Evolutionary conservation across 208 protist genomes (phyloP).

Genomic region (Wallacemonas sp.): DNA sequence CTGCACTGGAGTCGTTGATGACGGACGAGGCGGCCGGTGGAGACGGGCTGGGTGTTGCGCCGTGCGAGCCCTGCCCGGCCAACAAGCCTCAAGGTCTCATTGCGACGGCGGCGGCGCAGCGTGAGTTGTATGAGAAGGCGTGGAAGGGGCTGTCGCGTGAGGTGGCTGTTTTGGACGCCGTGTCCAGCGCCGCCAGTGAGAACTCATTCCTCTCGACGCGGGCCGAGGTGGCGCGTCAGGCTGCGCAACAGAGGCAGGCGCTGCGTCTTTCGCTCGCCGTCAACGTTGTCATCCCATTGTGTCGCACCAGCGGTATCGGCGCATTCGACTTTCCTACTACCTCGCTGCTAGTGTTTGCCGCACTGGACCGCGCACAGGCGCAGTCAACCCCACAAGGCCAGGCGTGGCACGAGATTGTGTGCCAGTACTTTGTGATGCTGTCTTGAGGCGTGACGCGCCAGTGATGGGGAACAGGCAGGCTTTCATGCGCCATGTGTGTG

Average conservation of each 20-base stretch:
- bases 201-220: neutral
- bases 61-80: no score
- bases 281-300: conserved; percentile 62
- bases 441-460: no score
- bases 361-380: conserved; percentile 20
- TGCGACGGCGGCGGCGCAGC: no score
- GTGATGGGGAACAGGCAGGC: no score
- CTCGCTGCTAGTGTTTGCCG: conserved; percentile 54
- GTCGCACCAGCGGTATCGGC: conserved; percentile 35
- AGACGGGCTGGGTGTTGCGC: no score
- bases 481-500: no score
- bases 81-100: no score
- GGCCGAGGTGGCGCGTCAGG: neutral
- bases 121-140: conserved; percentile 1
- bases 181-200: neutral
- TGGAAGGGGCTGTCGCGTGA: neutral
- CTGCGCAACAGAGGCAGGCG: conserved; percentile 10
- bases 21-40: neutral
- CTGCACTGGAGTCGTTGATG: conserved; percentile 16
- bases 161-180: neutral
- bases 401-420: conserved; percentile 46
- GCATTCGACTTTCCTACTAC: conserved; percentile 60
- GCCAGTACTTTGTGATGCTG: conserved; percentile 48
- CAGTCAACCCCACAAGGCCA: conserved; percentile 13
- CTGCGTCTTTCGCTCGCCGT: conserved; percentile 50